A percentile compares a stretch with the other conserved stretches of the same genome.
Evolutionary conservation across 495 filamentous ascomycete genomes (phyloP).

Genomic region (Aspergillus avenaceus): DNA sequence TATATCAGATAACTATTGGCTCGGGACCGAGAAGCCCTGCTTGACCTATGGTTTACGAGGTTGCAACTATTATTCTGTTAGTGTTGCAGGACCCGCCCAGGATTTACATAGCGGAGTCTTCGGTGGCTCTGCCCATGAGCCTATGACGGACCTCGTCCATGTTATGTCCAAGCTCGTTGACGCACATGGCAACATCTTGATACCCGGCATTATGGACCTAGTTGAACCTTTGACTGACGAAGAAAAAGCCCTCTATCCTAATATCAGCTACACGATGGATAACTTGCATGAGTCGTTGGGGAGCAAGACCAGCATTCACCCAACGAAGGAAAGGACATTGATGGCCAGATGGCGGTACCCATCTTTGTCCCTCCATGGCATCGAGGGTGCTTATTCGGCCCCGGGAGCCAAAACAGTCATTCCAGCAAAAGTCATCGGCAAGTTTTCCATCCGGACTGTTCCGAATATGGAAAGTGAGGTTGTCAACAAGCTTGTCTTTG

Average conservation of each 20-base stretch:
- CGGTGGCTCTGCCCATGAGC: conserved; percentile 91
- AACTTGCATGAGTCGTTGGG: conserved; percentile 89
- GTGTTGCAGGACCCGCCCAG: conserved; percentile 81
- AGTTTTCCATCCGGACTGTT: conserved; percentile 96
- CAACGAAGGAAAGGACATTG: conserved; percentile 80
- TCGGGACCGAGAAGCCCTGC: conserved; percentile 96
- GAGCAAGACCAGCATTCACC: conserved; percentile 76
- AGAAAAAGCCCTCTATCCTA: conserved; percentile 77
- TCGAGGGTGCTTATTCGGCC: conserved; percentile 93
- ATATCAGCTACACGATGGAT: conserved; percentile 92
- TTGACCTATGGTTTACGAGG: conserved; percentile 97
- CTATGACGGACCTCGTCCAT: conserved; percentile 91
- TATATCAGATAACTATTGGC: conserved; percentile 99
- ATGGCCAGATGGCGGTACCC: conserved; percentile 96
- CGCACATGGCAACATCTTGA: conserved; percentile 80
- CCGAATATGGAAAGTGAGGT: conserved; percentile 93
- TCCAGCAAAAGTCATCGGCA: conserved; percentile 92
- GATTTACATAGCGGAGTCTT: conserved; percentile 97
- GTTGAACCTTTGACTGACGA: conserved; percentile 84
- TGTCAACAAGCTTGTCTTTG: conserved; percentile 78
- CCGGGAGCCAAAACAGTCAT: conserved; percentile 98
- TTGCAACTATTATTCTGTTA: conserved; percentile 92
- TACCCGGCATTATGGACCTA: conserved; percentile 84
- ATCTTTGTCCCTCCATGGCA: conserved; percentile 89
- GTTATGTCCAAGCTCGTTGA: conserved; percentile 82